phyloP scores from a whole-genome alignment of 345 rosid genomes.

The Lepidium didymum region DNA sequence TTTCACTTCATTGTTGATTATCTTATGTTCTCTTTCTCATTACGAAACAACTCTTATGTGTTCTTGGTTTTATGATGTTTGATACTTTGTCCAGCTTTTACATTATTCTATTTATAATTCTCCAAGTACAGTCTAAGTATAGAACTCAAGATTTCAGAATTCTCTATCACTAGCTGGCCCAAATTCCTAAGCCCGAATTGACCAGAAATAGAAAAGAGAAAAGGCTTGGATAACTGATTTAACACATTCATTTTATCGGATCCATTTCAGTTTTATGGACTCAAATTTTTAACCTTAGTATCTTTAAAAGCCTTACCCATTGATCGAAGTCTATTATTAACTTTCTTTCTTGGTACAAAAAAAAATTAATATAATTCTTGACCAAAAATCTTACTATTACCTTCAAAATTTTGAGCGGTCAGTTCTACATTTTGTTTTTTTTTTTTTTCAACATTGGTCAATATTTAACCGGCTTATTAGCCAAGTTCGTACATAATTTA shows the following conservation, averaged over 20 bases:
- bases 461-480: too few species aligned
- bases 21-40: neutral
- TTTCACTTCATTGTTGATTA: constrained; percentile 9
- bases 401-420: neutral
- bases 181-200: neutral
- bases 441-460: too few species aligned
- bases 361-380: neutral
- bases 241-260: neutral
- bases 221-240: neutral
- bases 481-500: too few species aligned
- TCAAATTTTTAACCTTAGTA: neutral
- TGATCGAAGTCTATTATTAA: neutral
- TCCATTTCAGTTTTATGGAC: neutral
- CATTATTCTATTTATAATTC: neutral
- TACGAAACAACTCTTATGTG: neutral
- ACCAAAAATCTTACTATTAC: neutral
- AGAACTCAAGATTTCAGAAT: neutral
- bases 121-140: neutral
- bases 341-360: neutral
- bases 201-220: neutral
- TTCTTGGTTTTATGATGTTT: neutral
- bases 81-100: neutral
- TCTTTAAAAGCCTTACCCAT: neutral
- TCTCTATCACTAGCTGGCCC: neutral
- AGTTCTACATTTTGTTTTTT: neutral